Conservation (phyloP, 2,329 filamentous ascomycete species). For the Phoma herbarum region DNA sequence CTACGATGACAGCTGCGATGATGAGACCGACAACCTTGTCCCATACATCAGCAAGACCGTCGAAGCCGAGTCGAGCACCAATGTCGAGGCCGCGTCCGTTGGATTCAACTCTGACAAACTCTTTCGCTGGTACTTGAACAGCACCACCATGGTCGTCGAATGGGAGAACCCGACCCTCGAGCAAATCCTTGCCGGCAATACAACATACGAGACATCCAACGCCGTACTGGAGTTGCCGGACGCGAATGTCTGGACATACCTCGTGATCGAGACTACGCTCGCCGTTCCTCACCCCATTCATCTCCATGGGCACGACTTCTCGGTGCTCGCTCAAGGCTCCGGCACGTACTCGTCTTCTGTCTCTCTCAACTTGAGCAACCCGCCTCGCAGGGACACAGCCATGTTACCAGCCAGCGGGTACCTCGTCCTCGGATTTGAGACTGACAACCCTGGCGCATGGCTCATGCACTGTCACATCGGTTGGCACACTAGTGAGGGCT, state of each 20-base stretch:
- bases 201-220: slow-evolving; percentile 43
- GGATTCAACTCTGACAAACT: slow-evolving; percentile 46
- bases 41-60: slow-evolving; percentile 48
- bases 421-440: slow-evolving; percentile 47
- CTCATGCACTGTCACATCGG: slow-evolving; percentile 52
- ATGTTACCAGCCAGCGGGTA: slow-evolving; percentile 44
- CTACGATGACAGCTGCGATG: slow-evolving; percentile 49
- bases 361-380: slow-evolving; percentile 40
- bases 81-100: slow-evolving; percentile 42
- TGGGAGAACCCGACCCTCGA: slow-evolving; percentile 53
- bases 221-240: slow-evolving; percentile 37
- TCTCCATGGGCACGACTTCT: slow-evolving; percentile 48
- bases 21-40: slow-evolving; percentile 44
- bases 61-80: slow-evolving; percentile 35
- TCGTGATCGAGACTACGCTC: slow-evolving; percentile 52
- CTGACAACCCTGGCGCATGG: slow-evolving; percentile 51
- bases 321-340: slow-evolving; percentile 38
- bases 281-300: slow-evolving; percentile 47
- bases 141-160: slow-evolving; percentile 50
- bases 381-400: slow-evolving; percentile 45
- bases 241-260: slow-evolving; percentile 50
- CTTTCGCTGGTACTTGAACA: slow-evolving; percentile 54
- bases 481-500: slow-evolving; percentile 49
- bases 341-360: slow-evolving; percentile 32
- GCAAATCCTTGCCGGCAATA: slow-evolving; percentile 46